phyloP scores from a whole-genome alignment of 2,329 filamentous ascomycete genomes.

The Aspergillaceae sp. region DNA sequence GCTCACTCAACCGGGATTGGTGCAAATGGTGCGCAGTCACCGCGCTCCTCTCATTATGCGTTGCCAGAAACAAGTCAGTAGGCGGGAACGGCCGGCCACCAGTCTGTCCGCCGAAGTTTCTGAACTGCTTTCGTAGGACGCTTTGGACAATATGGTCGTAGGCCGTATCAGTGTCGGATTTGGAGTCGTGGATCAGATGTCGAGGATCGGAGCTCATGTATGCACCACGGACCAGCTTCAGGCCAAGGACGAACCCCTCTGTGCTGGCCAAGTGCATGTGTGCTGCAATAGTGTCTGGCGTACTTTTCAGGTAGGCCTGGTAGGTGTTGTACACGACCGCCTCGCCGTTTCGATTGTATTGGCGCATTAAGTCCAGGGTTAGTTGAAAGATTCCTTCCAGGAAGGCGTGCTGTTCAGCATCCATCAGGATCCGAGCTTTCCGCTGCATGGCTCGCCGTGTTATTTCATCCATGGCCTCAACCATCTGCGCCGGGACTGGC shows the following conservation, averaged over 20 bases:
- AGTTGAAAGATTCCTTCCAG: constrained; percentile 74
- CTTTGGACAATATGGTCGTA: constrained; percentile 65
- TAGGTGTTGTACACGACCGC: constrained; percentile 74
- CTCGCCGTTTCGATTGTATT: constrained; percentile 59
- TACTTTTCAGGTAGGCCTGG: constrained; percentile 64
- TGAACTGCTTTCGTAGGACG: constrained; percentile 49
- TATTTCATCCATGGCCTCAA: constrained; percentile 62
- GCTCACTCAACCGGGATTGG: constrained; percentile 34
- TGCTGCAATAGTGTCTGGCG: constrained; percentile 46
- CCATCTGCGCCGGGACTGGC: constrained; percentile 57
- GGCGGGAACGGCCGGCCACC: constrained; percentile 41
- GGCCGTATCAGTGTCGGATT: constrained; percentile 59
- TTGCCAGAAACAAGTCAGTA: constrained; percentile 63
- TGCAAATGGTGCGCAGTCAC: constrained; percentile 43
- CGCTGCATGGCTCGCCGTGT: constrained; percentile 50
- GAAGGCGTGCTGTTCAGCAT: constrained; percentile 73
- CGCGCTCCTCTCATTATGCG: constrained; percentile 72
- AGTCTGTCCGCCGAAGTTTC: constrained; percentile 13
- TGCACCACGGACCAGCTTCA: constrained; percentile 68
- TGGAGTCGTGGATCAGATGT: constrained; percentile 62
- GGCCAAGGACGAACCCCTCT: constrained; percentile 58
- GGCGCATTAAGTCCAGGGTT: constrained; percentile 66
- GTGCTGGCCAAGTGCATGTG: constrained; percentile 53
- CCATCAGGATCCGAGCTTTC: constrained; percentile 67
- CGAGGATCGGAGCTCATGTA: constrained; percentile 64